Evolutionary conservation across 179 eudicot species (phyloP).

Genomic region (Nepenthes alata): DNA sequence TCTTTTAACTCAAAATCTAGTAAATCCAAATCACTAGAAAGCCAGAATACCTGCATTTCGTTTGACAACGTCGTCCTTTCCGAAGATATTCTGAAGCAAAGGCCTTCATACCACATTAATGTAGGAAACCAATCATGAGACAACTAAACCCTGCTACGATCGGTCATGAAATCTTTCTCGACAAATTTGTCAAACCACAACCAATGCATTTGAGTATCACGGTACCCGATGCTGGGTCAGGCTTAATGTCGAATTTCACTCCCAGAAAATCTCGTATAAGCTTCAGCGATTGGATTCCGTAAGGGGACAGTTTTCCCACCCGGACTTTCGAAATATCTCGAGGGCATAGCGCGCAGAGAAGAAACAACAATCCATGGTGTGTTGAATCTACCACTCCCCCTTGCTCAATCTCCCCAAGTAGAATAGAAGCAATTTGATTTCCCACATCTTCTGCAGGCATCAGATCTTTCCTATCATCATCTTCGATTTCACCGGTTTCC

Average conservation of each 20-base stretch:
- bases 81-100: no score
- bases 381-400: constrained; percentile 94
- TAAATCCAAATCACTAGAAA: no score
- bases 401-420: constrained; percentile 69
- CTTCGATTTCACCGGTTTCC: constrained; percentile 39
- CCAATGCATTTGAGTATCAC: constrained; percentile 77
- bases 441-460: constrained; percentile 62
- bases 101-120: no score
- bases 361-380: constrained; percentile 86
- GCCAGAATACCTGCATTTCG: no score
- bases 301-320: constrained; percentile 67
- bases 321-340: constrained; percentile 83
- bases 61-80: no score
- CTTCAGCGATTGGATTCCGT: constrained; percentile 66
- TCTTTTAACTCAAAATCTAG: no score
- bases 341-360: constrained; percentile 81
- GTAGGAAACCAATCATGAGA: not conserved
- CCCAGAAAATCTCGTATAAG: constrained; percentile 61
- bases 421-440: constrained; percentile 53
- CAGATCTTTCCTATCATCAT: constrained; percentile 34
- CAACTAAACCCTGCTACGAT: not conserved
- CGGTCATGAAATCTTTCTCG: constrained; percentile 59
- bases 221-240: constrained; percentile 71
- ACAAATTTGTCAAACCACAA: constrained; percentile 69
- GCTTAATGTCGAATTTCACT: constrained; percentile 61